Conservation (phyloP, 2,329 filamentous ascomycete species). For the Aspergillus felis region DNA sequence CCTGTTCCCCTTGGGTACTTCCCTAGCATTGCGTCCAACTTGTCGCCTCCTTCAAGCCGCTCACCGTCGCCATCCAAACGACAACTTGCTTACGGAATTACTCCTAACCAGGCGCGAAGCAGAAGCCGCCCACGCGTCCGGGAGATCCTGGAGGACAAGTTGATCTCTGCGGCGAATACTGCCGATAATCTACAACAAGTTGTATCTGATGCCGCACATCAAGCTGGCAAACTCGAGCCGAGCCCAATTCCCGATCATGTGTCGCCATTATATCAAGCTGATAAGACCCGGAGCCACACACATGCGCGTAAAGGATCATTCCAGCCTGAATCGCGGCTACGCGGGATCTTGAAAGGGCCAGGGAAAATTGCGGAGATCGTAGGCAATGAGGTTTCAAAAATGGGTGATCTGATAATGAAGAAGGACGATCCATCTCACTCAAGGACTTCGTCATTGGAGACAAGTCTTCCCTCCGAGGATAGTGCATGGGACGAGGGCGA, state of each 20-base stretch:
- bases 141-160: conserved; percentile 27
- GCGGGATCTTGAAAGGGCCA: conserved; percentile 70
- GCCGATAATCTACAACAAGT: conserved; percentile 12
- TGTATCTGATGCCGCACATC: conserved; percentile 14
- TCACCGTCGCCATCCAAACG: conserved; percentile 61
- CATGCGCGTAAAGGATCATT: conserved; percentile 25
- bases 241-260: conserved; percentile 25
- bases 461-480: conserved; percentile 45
- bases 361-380: conserved; percentile 70
- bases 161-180: conserved; percentile 14
- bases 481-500: conserved; percentile 45
- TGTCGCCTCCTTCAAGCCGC: conserved; percentile 62
- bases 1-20: conserved; percentile 44
- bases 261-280: conserved; percentile 22
- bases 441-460: conserved; percentile 42
- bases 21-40: conserved; percentile 58
- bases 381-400: conserved; percentile 59
- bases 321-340: conserved; percentile 56
- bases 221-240: conserved; percentile 21
- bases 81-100: conserved; percentile 43
- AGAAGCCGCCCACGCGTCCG: conserved; percentile 38
- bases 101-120: conserved; percentile 35
- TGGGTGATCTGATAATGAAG: conserved; percentile 59
- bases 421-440: conserved; percentile 49
- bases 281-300: conserved; percentile 14